These are phyloP conservation scores for Tylopilus microsporus DNA, from an alignment of 1,284 basidiomycete genomes.

Conservation along the genomic window DNA sequence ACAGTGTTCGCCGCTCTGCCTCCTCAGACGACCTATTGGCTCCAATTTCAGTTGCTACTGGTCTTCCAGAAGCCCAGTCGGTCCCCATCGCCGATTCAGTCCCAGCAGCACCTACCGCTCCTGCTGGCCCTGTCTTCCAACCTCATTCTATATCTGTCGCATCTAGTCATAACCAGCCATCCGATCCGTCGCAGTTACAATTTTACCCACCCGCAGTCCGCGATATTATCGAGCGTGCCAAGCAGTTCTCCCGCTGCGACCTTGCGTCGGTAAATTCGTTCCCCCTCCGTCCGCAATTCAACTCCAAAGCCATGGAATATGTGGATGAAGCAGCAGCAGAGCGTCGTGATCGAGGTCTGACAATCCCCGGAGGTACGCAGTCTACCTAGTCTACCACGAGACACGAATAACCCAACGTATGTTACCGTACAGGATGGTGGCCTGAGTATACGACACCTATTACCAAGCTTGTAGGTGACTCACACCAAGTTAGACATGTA, in stretches of 20 bases:
- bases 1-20: too few relatives aligned
- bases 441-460: neutral
- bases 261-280: neutral
- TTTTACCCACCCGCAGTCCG: too few relatives aligned
- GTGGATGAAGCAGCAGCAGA: neutral
- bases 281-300: neutral
- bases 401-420: neutral
- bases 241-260: neutral
- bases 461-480: neutral
- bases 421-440: neutral
- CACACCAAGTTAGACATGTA: neutral
- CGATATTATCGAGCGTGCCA: neutral
- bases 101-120: too few relatives aligned
- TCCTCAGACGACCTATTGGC: too few relatives aligned
- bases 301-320: neutral
- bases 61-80: too few relatives aligned
- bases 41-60: too few relatives aligned
- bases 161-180: too few relatives aligned
- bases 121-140: too few relatives aligned
- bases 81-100: too few relatives aligned
- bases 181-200: too few relatives aligned
- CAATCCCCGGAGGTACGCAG: neutral
- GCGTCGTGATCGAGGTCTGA: neutral
- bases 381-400: neutral
- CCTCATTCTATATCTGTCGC: too few relatives aligned